Evolutionary conservation across 495 filamentous ascomycete species (phyloP).

Genomic region (Xylaria palmicola): DNA sequence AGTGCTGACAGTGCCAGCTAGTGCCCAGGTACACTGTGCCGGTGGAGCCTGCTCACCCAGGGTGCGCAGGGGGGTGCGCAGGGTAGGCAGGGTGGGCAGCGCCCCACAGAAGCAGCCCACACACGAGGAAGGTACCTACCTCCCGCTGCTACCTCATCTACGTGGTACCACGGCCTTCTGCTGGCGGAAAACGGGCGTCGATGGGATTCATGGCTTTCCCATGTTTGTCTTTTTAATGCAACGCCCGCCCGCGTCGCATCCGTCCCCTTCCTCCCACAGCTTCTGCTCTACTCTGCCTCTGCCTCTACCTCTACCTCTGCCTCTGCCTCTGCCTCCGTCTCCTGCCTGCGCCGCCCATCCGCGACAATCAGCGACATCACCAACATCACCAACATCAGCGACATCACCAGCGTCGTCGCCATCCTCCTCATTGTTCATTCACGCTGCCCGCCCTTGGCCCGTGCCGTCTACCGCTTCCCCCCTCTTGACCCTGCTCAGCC

Average conservation of each 20-base stretch:
- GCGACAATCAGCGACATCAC: background rate
- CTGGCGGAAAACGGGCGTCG: constrained; percentile 24
- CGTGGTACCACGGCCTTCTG: constrained; percentile 14
- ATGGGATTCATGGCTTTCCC: constrained; percentile 37
- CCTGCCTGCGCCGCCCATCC: constrained; percentile 12
- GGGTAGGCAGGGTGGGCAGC: background rate
- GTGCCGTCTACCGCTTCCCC: background rate
- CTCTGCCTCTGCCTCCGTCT: constrained; percentile 6
- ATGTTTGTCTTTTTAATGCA: constrained; percentile 33
- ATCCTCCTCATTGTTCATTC: background rate
- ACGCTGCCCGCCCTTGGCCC: background rate
- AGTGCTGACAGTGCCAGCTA: too few species aligned
- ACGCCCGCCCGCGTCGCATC: constrained; percentile 23
- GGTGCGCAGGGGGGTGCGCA: background rate
- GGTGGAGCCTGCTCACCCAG: background rate
- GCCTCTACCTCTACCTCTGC: constrained; percentile 5
- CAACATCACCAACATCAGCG: background rate
- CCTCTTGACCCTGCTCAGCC: background rate
- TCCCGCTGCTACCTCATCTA: constrained; percentile 2
- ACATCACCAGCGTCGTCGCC: background rate
- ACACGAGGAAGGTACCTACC: background rate
- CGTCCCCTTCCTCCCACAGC: constrained; percentile 22
- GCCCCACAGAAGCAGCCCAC: background rate
- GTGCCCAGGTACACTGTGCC: constrained; percentile 13
- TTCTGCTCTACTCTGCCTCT: constrained; percentile 16